Percentiles rank a stretch among this genome's conserved stretches.
Evolutionary conservation across 2,329 filamentous ascomycete genomes (phyloP).

Genomic region (Stagonosporopsis vannaccii): DNA sequence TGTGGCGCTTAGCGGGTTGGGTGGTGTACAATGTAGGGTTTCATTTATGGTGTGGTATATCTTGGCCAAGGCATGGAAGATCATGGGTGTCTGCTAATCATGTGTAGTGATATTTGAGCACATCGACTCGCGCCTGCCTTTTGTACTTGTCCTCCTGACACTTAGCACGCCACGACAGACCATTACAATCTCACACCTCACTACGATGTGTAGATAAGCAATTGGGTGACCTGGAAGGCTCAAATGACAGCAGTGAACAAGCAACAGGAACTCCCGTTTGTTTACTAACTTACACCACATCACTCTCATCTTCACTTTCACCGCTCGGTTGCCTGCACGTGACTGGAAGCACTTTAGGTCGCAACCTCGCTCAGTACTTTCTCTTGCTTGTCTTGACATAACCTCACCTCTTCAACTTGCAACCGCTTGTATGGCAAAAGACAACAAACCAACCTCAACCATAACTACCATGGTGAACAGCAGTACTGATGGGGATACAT

Average conservation of each 20-base stretch:
- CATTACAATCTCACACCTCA: no score
- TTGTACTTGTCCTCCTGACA: no score
- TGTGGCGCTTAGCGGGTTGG: not conserved
- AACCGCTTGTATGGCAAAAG: constrained; percentile 1
- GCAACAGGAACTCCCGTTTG: not conserved
- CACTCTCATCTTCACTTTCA: not conserved
- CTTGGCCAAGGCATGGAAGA: not conserved
- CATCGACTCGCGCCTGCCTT: not conserved
- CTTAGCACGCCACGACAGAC: no score
- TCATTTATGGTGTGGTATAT: not conserved
- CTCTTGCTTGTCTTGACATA: not conserved
- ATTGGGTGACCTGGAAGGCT: not conserved
- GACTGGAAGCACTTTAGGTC: not conserved
- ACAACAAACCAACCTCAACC: not conserved
- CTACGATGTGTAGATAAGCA: no score
- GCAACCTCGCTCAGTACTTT: not conserved
- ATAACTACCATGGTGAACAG: not conserved
- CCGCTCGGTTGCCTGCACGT: not conserved
- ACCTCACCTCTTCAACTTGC: not conserved
- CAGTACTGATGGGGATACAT: not conserved
- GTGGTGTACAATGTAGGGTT: not conserved
- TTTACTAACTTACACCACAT: not conserved
- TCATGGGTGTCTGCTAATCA: not conserved
- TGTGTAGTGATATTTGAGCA: not conserved
- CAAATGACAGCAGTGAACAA: not conserved